These are phyloP conservation scores for Herpetospermum pedunculosum DNA, from an alignment of 306 rosid species.

Conservation along the genomic window DNA sequence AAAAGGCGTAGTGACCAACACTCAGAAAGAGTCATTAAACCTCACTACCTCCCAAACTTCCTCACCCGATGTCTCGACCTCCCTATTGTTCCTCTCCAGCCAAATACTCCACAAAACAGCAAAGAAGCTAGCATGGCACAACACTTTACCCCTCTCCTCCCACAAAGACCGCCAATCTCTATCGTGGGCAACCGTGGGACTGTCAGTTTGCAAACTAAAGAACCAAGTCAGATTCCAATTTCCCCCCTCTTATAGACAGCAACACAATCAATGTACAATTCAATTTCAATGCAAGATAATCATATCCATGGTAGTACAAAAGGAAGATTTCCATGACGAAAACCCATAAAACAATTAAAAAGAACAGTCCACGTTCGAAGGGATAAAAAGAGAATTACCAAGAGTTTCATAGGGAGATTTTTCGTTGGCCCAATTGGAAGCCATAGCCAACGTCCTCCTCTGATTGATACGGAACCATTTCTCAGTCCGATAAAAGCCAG, in stretches of 20 bases:
- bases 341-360: neutral
- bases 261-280: neutral
- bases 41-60: no score
- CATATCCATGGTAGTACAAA: neutral
- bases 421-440: constrained; percentile 60
- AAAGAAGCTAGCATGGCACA: no score
- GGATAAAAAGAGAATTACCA: constrained; percentile 24
- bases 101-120: no score
- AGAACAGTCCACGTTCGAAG: neutral
- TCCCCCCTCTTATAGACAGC: neutral
- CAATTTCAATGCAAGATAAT: neutral
- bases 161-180: no score
- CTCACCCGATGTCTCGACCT: no score
- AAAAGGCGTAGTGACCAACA: no score
- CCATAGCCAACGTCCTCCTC: constrained; percentile 52
- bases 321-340: neutral
- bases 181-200: no score
- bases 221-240: neutral
- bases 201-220: no score
- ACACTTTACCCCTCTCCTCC: no score
- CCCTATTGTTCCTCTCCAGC: no score
- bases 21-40: no score
- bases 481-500: constrained; percentile 19
- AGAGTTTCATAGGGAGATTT: constrained; percentile 88
- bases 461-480: constrained; percentile 45